These are phyloP conservation scores for Monoraphidium neglectum DNA, from an alignment of 139 green algal species.

Conservation along the genomic window DNA sequence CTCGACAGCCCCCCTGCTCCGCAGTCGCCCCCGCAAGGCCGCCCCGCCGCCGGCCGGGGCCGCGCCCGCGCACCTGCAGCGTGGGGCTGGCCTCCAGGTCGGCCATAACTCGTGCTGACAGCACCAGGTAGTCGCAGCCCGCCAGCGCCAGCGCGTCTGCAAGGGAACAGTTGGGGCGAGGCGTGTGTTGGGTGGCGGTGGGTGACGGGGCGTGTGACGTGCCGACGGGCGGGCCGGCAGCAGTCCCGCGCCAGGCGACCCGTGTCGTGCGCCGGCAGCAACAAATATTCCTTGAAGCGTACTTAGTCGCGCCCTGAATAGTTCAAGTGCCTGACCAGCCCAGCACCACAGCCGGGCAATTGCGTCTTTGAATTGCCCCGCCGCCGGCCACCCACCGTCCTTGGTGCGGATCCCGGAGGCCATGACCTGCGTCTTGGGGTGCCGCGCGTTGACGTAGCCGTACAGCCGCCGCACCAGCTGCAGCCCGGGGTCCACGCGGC, in stretches of 20 bases:
- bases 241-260: too few species aligned
- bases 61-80: conserved; percentile 18
- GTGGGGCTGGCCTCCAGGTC: conserved; percentile 52
- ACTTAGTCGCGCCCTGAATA: too few species aligned
- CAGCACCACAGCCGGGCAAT: too few species aligned
- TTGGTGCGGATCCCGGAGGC: conserved; percentile 73
- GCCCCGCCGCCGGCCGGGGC: background rate
- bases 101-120: conserved; percentile 53
- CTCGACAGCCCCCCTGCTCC: too few species aligned
- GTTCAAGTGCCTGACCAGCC: too few species aligned
- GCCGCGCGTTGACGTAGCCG: conserved; percentile 67
- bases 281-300: too few species aligned
- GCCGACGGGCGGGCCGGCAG: too few species aligned
- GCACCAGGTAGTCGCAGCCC: conserved; percentile 80
- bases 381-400: conserved; percentile 37
- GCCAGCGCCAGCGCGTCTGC: conserved; percentile 74
- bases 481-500: conserved; percentile 67
- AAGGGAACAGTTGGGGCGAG: background rate
- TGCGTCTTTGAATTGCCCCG: too few species aligned
- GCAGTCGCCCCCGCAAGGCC: background rate
- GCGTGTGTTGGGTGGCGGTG: too few species aligned
- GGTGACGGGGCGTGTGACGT: too few species aligned
- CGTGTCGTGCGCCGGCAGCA: too few species aligned
- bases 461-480: conserved; percentile 73
- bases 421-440: conserved; percentile 82